Base-by-base conservation (phyloP, 106 monocot genomes). In the Phalaenopsis equestris region DNA sequence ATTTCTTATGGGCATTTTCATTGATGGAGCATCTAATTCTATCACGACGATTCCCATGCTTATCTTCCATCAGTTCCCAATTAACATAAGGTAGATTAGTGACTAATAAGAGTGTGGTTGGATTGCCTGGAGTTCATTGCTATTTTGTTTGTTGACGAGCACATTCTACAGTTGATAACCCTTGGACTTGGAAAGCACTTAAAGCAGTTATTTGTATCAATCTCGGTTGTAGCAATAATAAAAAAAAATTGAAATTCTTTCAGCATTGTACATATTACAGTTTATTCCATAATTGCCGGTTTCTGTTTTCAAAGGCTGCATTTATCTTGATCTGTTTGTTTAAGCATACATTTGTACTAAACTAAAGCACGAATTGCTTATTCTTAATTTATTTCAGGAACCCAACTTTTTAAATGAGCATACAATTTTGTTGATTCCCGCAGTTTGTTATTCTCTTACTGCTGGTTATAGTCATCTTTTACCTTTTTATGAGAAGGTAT, bases 361-460 rank as follows among this genome's bases (percentile, higher is more conserved):
- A 70, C 8, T 70, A 19, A 39, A 70, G 4, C 61, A 61, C 70
- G 14, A 38, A 15, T 16, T 39, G 38, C 14, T n/a, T 23, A 23
- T 24, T 65, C 12, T 23, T 70, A 70, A 38, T 70, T 8, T 70
- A 70, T 78, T 87, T 56, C 84, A 96, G 96, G 91, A 92, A 67
- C 70, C 87, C 41, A 73, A 78, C 55, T 15, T 65, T 87, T 83
- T 90, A 57, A 85, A 85, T 81, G 89, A 90, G 74, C 82, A 80
- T 58, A 68, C 30, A 75, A 83, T 83, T 16, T 36, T 76, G 52
- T 79, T 94, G 10, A 84, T 94, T 81, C 91, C 94, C 55, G 90
- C 89, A 70, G 86, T 86, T 36, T 83, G 87, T 41, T 92, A 80
- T 85, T 90, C 97, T 56, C 90, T 97, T 80, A 86, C 81, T 82